These are phyloP conservation scores for Zelopaecilomyces penicillatus DNA, from an alignment of 2,329 filamentous ascomycete genomes.

Conservation along the genomic window DNA sequence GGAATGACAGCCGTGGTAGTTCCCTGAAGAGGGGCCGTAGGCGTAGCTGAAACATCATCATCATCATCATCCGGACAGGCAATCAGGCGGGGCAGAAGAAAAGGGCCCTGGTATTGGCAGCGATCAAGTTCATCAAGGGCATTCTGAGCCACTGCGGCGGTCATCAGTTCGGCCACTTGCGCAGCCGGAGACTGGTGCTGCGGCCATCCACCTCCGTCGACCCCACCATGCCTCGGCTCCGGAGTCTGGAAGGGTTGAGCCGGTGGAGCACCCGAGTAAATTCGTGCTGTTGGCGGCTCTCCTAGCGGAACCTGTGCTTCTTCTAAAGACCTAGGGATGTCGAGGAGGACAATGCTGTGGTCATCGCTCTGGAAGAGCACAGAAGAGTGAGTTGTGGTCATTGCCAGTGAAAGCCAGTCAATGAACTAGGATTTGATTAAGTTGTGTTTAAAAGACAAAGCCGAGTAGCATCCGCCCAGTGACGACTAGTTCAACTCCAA, in stretches of 20 bases:
- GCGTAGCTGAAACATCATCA: constrained; percentile 3
- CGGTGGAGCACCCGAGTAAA: constrained; percentile 38
- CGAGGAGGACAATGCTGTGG: constrained; percentile 49
- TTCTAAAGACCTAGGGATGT: constrained; percentile 63
- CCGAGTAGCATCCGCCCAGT: too few relatives aligned
- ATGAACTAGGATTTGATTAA: too few relatives aligned
- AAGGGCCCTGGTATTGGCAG: constrained; percentile 32
- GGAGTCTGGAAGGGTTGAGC: constrained; percentile 42
- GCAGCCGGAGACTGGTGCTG: constrained; percentile 30
- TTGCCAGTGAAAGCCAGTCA: too few relatives aligned
- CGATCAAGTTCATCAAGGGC: constrained; percentile 32
- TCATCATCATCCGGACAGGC: background rate
- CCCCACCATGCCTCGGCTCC: constrained; percentile 31
- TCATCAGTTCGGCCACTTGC: constrained; percentile 48
- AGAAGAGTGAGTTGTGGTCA: constrained; percentile 12
- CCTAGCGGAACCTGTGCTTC: constrained; percentile 48
- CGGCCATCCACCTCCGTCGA: background rate
- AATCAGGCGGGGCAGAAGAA: constrained; percentile 35
- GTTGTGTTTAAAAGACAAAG: too few relatives aligned
- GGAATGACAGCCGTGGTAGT: constrained; percentile 27
- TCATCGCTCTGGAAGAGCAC: constrained; percentile 25
- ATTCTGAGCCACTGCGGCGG: constrained; percentile 34
- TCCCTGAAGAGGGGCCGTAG: constrained; percentile 1
- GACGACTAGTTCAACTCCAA: too few relatives aligned
- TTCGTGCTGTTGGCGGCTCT: constrained; percentile 27